Conservation (phyloP, 768 basidiomycete species). For the Saitozyma podzolica region DNA sequence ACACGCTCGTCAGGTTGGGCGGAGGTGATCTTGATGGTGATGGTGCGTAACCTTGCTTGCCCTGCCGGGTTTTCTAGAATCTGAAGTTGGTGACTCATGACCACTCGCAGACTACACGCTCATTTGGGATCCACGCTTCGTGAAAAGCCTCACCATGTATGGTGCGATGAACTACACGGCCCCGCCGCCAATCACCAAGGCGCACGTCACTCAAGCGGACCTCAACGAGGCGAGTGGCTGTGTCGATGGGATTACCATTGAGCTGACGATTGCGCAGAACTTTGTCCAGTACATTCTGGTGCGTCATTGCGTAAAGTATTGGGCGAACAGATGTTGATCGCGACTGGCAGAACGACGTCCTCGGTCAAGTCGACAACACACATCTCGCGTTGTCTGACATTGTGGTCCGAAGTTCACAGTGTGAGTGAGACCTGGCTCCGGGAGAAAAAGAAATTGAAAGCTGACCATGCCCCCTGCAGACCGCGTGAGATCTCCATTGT, state of each 20-base stretch:
- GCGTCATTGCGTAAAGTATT: not conserved
- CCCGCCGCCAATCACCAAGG: conserved; percentile 30
- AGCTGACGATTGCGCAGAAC: conserved; percentile 32
- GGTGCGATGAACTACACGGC: conserved; percentile 48
- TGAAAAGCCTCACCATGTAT: conserved; percentile 26
- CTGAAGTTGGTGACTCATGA: not conserved
- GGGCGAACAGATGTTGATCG: not conserved
- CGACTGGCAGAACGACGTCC: conserved; percentile 43
- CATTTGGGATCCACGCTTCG: conserved; percentile 50
- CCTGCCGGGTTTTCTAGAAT: not conserved
- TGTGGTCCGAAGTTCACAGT: conserved; percentile 44
- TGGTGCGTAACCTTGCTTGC: conserved; percentile 12
- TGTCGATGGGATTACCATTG: not conserved
- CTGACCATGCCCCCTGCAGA: conserved; percentile 23
- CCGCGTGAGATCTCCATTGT: conserved; percentile 19
- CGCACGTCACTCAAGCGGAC: conserved; percentile 35
- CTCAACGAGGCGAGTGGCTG: conserved; percentile 40
- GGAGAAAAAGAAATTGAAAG: not conserved
- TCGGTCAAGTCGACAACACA: conserved; percentile 49
- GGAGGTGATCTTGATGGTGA: conserved; percentile 52
- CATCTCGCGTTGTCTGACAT: conserved; percentile 45
- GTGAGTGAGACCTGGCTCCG: conserved; percentile 19
- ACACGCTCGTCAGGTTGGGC: conserved; percentile 34
- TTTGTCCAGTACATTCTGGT: conserved; percentile 49
- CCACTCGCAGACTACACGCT: conserved; percentile 42